A percentile compares a stretch with the other conserved stretches of the same genome.
These are phyloP conservation scores for Taxawa tesnikishii DNA, from an alignment of 2,329 filamentous ascomycete species.

Conservation along the genomic window DNA sequence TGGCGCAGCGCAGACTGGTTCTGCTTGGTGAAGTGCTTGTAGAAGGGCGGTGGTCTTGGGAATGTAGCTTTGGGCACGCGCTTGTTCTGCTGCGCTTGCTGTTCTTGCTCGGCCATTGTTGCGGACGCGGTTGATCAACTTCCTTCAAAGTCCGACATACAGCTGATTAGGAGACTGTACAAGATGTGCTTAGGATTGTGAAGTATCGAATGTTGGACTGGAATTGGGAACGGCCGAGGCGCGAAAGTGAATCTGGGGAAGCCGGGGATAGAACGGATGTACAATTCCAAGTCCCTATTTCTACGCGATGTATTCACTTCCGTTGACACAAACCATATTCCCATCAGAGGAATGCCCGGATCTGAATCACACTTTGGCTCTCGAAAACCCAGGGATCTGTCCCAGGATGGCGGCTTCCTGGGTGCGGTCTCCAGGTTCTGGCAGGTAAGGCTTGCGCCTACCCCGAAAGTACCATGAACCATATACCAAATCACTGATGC, in stretches of 20 bases:
- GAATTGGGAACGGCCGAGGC: not conserved
- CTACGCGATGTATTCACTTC: too few relatives aligned
- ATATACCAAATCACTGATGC: constrained; percentile 1
- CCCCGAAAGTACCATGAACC: not conserved
- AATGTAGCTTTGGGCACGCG: constrained; percentile 48
- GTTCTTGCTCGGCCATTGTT: constrained; percentile 48
- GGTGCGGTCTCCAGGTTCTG: constrained; percentile 6
- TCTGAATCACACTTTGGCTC: constrained; percentile 8
- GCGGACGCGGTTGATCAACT: too few relatives aligned
- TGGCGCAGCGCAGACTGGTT: constrained; percentile 49
- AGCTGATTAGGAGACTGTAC: too few relatives aligned
- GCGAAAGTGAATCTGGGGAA: too few relatives aligned
- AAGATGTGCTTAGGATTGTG: too few relatives aligned
- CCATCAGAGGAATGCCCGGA: constrained; percentile 7
- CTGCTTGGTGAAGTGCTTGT: constrained; percentile 70
- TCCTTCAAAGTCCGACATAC: too few relatives aligned
- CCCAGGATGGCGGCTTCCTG: constrained; percentile 3
- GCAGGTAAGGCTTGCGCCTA: constrained; percentile 10
- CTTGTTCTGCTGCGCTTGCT: too few relatives aligned
- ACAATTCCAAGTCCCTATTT: too few relatives aligned
- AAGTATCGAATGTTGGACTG: too few relatives aligned
- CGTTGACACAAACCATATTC: too few relatives aligned
- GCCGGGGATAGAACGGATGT: too few relatives aligned
- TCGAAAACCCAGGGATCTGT: constrained; percentile 2
- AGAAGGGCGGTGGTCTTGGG: constrained; percentile 81